Base-by-base conservation (phyloP, 1,284 basidiomycete genomes). In the Papiliotrema nemorosa region DNA sequence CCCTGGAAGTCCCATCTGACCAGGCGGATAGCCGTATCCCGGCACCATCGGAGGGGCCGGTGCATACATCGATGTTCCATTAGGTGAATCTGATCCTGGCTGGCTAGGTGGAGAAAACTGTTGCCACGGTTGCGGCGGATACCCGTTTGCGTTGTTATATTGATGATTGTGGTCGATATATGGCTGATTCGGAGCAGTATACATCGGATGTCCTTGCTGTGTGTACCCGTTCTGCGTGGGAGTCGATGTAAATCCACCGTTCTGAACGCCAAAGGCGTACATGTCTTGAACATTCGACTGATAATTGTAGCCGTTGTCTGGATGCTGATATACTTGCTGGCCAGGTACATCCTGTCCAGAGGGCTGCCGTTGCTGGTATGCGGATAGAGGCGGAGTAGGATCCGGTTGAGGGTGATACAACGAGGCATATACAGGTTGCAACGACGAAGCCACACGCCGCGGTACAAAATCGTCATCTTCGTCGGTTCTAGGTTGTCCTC, bases 391-490 rank as follows among this genome's bases (percentile, higher is more conserved):
- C n/a, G n/a, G n/a, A n/a, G n/a, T n/a, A n/a, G n/a, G n/a, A n/a
- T n/a, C n/a, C n/a, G n/a, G n/a, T n/a, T n/a, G 21, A 4, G 64
- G 55, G 34, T 68, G 60, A 34, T 65, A 69, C 21, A 70, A 50
- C 2, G 67, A 69, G 1, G 67, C 60, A 43, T 66, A 72, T 21
- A 67, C 57, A 6, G 63, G 59, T 38, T 72, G 53, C 18, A 57
- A 48, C 0, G 47, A 31, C 2, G 41, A 50, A 40, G 61, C 63
- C 26, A 51, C 27, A 5, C 61, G 57, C 31, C 67, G 50, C 18
- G 69, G 61, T 1, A 69, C 62, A 10, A 62, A 57, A 48, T 70
- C 69, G 14, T 62, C 47, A n/a, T 70, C 69, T n/a, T 67, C 64
- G 12, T 67, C n/a, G 63, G 14, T 60, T 54, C 34, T 35, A 42